A percentile compares a stretch with the other conserved stretches of the same genome.
phyloP scores from a whole-genome alignment of 2,329 filamentous ascomycete species.

The Basipetospora sp. region DNA sequence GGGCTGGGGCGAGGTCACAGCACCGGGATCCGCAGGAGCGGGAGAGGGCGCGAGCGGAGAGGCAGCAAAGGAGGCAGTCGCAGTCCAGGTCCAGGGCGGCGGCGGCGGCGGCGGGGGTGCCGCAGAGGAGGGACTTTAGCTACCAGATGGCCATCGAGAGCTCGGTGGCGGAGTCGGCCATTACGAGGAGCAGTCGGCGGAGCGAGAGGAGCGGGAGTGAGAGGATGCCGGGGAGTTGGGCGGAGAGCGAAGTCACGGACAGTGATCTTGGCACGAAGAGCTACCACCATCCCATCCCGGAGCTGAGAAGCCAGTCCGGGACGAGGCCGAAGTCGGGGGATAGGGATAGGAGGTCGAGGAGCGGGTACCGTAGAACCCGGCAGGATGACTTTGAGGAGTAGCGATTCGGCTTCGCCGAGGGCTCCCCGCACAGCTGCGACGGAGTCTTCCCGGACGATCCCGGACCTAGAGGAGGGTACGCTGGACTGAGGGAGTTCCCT shows the following conservation, averaged over 20 bases:
- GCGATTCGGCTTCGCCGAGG: too few relatives aligned
- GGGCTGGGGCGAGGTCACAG: too few relatives aligned
- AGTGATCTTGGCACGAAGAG: constrained; percentile 43
- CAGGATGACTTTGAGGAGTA: constrained; percentile 16
- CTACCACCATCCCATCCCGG: constrained; percentile 41
- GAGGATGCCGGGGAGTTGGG: constrained; percentile 21
- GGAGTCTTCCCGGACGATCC: too few relatives aligned
- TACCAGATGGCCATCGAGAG: constrained; percentile 31
- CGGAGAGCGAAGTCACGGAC: constrained; percentile 23
- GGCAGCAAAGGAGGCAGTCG: background rate
- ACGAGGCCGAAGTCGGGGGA: constrained; percentile 16
- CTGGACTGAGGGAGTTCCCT: too few relatives aligned
- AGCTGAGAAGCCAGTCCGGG: constrained; percentile 21
- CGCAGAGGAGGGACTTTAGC: constrained; percentile 31
- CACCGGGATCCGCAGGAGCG: background rate
- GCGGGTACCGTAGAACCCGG: constrained; percentile 20
- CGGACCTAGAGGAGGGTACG: too few relatives aligned
- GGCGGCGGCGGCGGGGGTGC: background rate
- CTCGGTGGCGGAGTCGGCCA: constrained; percentile 16
- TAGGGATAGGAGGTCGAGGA: constrained; percentile 17
- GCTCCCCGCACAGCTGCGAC: too few relatives aligned
- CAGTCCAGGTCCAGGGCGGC: background rate
- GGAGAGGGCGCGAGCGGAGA: background rate
- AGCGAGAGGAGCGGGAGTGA: constrained; percentile 13
- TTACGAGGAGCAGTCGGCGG: constrained; percentile 13